Evolutionary conservation across 2,329 filamentous ascomycete species (phyloP).

Genomic region (Penicillium thymicola): DNA sequence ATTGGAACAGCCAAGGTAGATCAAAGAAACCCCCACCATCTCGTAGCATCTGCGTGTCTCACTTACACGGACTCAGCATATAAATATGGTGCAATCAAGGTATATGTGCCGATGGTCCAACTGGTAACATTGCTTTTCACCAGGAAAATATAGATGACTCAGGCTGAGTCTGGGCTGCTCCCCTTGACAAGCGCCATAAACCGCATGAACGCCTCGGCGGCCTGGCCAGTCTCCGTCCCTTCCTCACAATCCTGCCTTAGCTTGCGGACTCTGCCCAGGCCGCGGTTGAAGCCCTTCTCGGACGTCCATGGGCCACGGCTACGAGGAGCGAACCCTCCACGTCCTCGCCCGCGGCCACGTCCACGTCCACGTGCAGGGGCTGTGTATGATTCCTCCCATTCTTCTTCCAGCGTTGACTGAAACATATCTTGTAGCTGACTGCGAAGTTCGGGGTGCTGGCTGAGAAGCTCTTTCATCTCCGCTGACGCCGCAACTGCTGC

Average conservation of each 20-base stretch:
- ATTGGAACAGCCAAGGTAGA: not conserved
- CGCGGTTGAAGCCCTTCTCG: slow-evolving; percentile 45
- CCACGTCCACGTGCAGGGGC: slow-evolving; percentile 23
- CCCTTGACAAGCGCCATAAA: slow-evolving; percentile 35
- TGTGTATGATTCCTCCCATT: slow-evolving; percentile 37
- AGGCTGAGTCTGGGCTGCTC: slow-evolving; percentile 5
- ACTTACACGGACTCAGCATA: not conserved
- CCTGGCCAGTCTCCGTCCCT: slow-evolving; percentile 29
- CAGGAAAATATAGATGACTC: not conserved
- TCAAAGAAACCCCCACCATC: slow-evolving; percentile 1
- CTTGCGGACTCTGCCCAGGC: slow-evolving; percentile 39
- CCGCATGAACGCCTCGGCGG: slow-evolving; percentile 37
- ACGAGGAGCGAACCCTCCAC: slow-evolving; percentile 25
- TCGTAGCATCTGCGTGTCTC: slow-evolving; percentile 6
- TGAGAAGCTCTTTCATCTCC: slow-evolving; percentile 39
- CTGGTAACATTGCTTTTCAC: not conserved
- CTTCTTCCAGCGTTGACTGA: slow-evolving; percentile 38
- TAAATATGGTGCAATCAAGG: not conserved
- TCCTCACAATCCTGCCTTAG: slow-evolving; percentile 38
- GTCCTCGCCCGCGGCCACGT: slow-evolving; percentile 27
- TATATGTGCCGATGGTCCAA: not conserved
- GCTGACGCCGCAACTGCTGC: slow-evolving; percentile 26
- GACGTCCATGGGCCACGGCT: slow-evolving; percentile 39
- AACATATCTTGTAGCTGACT: slow-evolving; percentile 44
- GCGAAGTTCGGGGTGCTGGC: slow-evolving; percentile 39